Evolutionary conservation across 768 basidiomycete genomes (phyloP).

Genomic region (Clathrus columnatus): DNA sequence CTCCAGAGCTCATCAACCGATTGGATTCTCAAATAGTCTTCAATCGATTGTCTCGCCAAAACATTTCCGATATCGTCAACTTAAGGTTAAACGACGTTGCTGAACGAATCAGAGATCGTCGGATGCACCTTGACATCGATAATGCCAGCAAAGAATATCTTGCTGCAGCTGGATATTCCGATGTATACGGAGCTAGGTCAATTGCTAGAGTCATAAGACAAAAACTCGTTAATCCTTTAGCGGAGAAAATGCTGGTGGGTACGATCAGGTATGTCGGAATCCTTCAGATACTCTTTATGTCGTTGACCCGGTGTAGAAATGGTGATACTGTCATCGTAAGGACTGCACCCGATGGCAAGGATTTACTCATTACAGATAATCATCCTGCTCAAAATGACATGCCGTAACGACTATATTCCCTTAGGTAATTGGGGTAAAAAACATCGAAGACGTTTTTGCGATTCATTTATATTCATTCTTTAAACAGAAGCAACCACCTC

Average conservation of each 20-base stretch:
- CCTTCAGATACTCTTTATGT: constrained; percentile 12
- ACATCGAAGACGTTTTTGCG: too few relatives aligned
- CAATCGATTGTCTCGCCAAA: constrained; percentile 72
- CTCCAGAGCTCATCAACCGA: constrained; percentile 84
- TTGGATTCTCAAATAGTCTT: constrained; percentile 84
- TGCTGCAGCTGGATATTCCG: constrained; percentile 69
- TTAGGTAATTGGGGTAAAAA: too few relatives aligned
- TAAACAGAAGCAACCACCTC: too few relatives aligned
- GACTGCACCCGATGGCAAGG: constrained; percentile 32
- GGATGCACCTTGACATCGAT: constrained; percentile 68
- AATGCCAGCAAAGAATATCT: constrained; percentile 57
- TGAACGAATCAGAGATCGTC: constrained; percentile 48
- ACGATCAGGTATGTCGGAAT: constrained; percentile 51
- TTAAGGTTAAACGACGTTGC: constrained; percentile 71
- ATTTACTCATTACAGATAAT: constrained; percentile 52
- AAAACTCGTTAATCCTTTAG: constrained; percentile 74
- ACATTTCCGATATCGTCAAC: constrained; percentile 71
- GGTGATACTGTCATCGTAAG: constrained; percentile 58
- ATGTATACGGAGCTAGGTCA: constrained; percentile 79
- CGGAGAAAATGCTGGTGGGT: constrained; percentile 69
- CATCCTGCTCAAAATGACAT: constrained; percentile 37
- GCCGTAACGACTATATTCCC: background rate
- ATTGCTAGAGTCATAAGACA: constrained; percentile 81
- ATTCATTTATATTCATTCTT: too few relatives aligned
- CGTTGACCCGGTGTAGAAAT: constrained; percentile 31